These are phyloP conservation scores for Tinospora cordifolia DNA, from an alignment of 164 flowering plant genomes.

Conservation along the genomic window DNA sequence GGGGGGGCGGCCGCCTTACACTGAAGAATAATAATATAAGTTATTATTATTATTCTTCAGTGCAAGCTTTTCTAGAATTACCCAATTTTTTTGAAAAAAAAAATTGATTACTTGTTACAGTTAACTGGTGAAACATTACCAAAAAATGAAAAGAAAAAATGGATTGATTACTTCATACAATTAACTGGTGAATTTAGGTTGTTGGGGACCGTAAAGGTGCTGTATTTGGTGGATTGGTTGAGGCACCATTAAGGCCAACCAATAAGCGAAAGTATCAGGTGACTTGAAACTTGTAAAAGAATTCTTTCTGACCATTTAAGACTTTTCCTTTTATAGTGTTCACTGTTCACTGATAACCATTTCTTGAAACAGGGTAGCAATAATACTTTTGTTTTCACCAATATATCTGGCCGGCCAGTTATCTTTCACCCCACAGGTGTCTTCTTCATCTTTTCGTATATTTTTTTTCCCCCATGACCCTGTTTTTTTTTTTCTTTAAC, in stretches of 20 bases:
- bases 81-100: too few relatives aligned
- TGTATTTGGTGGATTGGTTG: conserved; percentile 91
- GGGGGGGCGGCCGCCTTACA: too few relatives aligned
- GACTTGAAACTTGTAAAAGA: not conserved
- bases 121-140: not conserved
- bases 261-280: conserved; percentile 84
- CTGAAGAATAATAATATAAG: too few relatives aligned
- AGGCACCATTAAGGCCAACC: conserved; percentile 73
- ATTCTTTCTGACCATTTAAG: not conserved
- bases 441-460: not conserved
- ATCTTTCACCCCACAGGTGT: conserved; percentile 90
- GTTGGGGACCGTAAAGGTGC: conserved; percentile 88
- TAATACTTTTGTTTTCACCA: conserved; percentile 73
- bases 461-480: too few relatives aligned
- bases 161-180: not conserved
- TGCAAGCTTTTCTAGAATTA: too few relatives aligned
- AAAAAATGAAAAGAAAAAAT: too few relatives aligned
- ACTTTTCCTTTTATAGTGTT: not conserved
- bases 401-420: conserved; percentile 44
- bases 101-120: not conserved
- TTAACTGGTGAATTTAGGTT: conserved; percentile 37
- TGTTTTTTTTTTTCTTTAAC: too few relatives aligned
- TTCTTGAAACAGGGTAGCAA: conserved; percentile 62
- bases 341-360: conserved; percentile 10
- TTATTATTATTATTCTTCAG: too few relatives aligned